phyloP scores from a whole-genome alignment of 768 basidiomycete species.

The Phylloporus rhodoxanthus region DNA sequence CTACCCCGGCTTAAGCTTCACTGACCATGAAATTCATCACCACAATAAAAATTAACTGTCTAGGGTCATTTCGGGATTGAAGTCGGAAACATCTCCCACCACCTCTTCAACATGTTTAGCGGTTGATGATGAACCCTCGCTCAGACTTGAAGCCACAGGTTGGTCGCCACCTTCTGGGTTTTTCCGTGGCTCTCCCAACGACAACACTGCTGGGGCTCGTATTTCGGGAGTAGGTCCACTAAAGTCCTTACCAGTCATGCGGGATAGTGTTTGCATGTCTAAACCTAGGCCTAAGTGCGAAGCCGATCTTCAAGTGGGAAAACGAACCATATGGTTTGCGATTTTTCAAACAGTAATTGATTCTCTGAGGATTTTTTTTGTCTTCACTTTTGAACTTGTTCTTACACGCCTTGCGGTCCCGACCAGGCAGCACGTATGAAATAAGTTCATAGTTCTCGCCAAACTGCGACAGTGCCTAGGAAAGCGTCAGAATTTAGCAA shows the following conservation, averaged over 20 bases:
- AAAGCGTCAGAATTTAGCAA: slow-evolving; percentile 5
- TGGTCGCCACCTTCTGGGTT: not conserved
- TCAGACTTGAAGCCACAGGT: slow-evolving; percentile 4
- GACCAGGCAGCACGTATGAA: slow-evolving; percentile 75
- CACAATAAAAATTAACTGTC: not conserved
- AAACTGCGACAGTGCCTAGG: slow-evolving; percentile 83
- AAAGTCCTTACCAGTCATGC: slow-evolving; percentile 83
- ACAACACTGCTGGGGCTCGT: slow-evolving; percentile 34
- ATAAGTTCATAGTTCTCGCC: slow-evolving; percentile 93
- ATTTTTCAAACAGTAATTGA: slow-evolving; percentile 70
- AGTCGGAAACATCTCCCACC: slow-evolving; percentile 28
- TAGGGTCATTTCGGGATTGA: slow-evolving; percentile 15
- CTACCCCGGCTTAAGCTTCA: slow-evolving; percentile 44
- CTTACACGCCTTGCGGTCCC: slow-evolving; percentile 85
- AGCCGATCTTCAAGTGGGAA: not conserved
- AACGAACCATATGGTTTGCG: slow-evolving; percentile 68
- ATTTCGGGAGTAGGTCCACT: slow-evolving; percentile 76
- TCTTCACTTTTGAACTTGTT: slow-evolving; percentile 92
- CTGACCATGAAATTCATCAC: no score
- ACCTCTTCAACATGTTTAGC: slow-evolving; percentile 27
- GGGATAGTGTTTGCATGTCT: slow-evolving; percentile 71
- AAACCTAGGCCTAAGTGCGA: not conserved
- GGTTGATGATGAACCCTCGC: slow-evolving; percentile 31
- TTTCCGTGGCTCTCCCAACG: slow-evolving; percentile 26
- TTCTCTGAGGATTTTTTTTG: slow-evolving; percentile 68